Base-by-base conservation (phyloP, 1,284 basidiomycete genomes). In the Bondarzewia mesenterica region DNA sequence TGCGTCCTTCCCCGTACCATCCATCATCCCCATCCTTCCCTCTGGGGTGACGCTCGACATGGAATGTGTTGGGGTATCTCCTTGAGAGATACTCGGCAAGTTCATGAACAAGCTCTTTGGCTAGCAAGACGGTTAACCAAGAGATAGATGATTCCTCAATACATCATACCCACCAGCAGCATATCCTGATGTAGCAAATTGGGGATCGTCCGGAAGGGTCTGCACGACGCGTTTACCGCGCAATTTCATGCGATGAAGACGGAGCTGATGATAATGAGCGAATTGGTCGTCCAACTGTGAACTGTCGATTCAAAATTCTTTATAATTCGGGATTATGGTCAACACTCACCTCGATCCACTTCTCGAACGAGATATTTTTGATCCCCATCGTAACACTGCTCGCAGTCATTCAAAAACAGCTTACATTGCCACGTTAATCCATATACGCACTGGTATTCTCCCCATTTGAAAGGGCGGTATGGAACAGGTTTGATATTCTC, bases 51-150 rank as follows among this genome's bases (percentile, higher is more conserved):
- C 82, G 70, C 14, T 64, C 67, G 15, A 82, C 67, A 16, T 62
- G 57, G 56, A 82, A 88, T 2, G 75, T 71, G 12, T 63, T 63
- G 2, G 85, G 85, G 56, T 85, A 84, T 39, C 82, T 70, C 45
- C 67, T 69, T n/a, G 73, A 70, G 10, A 86, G 66, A 54, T 82
- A 85, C 56, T 82, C 82, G 1, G 78, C 71, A 29, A 86, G 63
- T 56, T 85, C 82, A 46, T 84, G 77, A 3, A 82, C 67, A 10
- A 85, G 65, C 58, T 86, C 85, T 47, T 77, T 67, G 12, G 80
- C 84, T 40, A 5, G 10, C 20, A 4, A 10, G 12, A 3, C 12
- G 10, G 38, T 40, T 18, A 40, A 18, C 38, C 16, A 12, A 22
- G 16, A 10, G 16, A 40, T 7, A 16, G 10, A 40, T 1, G n/a